Base-by-base conservation (phyloP, 2,329 filamentous ascomycete genomes). In the Fusarium caatingaense region DNA sequence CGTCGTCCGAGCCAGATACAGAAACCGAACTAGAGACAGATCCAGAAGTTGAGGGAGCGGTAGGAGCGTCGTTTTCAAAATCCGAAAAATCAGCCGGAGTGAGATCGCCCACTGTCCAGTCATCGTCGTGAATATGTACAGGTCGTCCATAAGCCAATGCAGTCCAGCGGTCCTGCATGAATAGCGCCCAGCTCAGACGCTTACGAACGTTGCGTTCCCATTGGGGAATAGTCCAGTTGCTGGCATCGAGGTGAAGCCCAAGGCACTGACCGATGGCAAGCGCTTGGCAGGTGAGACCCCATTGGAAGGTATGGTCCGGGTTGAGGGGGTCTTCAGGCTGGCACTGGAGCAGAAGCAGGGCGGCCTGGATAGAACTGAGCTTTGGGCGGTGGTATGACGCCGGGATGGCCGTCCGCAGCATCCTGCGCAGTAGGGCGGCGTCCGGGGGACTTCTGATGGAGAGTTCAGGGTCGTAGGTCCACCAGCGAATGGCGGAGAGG, bases 151-250 rank as follows among this genome's bases (percentile, higher is more conserved):
- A 76, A 28, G 75, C 74, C 45, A 77, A 62, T 44, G 75, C 75
- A 18, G 75, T 77, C 87, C 85, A 89, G 71, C 85, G 87, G 68
- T 90, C 88, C 73, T 90, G 87, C 81, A 88, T 87, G 71, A 83
- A 90, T 2, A 89, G 76, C 12, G 84, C 87, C 88, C 88, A 90
- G 8, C 84, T 85, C 12, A 90, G 77, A 20, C 88, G 80, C 73
- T 86, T 87, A 27, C 88, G 81, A 21, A 89, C 76, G 8, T 85
- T 83, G 49, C 84, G 83, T 74, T 90, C 88, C 86, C 86, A 88
- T 15, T 78, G 76, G 2, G 87, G 87, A 44, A 90, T 84, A 13
- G 82, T 78, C 88, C 88, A 90, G 42, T 81, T 77, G 3, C 83
- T 83, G 47, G 85, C 86, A 69, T 89, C 87, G 0, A 88, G 79